Percentiles rank a stretch among this genome's conserved stretches.
phyloP scores from a whole-genome alignment of 495 filamentous ascomycete species.

The Trichoderma asperelloides region DNA sequence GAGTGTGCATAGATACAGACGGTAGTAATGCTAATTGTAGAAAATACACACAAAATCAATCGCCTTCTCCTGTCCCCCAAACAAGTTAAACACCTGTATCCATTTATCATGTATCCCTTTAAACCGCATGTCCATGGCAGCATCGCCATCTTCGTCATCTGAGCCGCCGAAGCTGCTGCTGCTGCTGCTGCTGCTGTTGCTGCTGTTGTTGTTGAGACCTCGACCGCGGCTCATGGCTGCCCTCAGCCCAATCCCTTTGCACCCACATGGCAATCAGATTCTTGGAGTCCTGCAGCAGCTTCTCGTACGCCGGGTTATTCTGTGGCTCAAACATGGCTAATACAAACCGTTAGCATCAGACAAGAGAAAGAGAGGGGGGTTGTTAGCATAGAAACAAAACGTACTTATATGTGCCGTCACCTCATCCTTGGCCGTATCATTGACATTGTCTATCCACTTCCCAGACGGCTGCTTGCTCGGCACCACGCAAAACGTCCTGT shows the following conservation, averaged over 20 bases:
- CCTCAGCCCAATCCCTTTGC: conserved; percentile 44
- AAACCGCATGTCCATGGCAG: no score
- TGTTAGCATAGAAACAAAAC: conserved; percentile 14
- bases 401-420: conserved; percentile 67
- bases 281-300: conserved; percentile 57
- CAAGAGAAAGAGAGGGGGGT: neutral
- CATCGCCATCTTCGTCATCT: neutral
- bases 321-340: conserved; percentile 70
- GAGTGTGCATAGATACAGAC: neutral
- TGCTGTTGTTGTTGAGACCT: conserved; percentile 2
- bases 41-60: neutral
- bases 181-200: neutral
- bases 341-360: neutral
- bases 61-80: neutral
- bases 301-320: conserved; percentile 71
- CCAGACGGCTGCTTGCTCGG: conserved; percentile 45
- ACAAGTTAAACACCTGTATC: neutral
- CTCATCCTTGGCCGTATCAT: conserved; percentile 72
- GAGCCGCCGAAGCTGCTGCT: conserved; percentile 13
- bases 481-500: conserved; percentile 76
- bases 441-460: conserved; percentile 60
- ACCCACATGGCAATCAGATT: conserved; percentile 51
- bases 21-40: neutral
- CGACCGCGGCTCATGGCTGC: conserved; percentile 17
- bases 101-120: neutral